These are phyloP conservation scores for Pythium periplocum DNA, from an alignment of 352 stramenopile species.

Conservation along the genomic window DNA sequence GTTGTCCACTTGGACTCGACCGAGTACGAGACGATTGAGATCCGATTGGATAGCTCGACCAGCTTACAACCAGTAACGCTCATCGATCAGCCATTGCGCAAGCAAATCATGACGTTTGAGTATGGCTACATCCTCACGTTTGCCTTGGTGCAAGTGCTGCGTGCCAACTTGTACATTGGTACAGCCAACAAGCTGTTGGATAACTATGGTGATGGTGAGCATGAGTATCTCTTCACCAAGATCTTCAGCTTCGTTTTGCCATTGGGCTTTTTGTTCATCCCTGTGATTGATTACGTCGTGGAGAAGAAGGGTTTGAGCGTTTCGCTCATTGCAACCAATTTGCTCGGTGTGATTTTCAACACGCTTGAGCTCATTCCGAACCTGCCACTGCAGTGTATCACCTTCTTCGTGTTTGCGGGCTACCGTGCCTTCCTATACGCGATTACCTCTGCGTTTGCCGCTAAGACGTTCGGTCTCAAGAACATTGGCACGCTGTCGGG, in stretches of 20 bases:
- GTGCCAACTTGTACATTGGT: conserved; percentile 72
- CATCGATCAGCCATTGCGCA: conserved; percentile 47
- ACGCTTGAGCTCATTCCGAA: conserved; percentile 46
- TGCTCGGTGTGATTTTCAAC: conserved; percentile 58
- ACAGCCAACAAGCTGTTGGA: conserved; percentile 72
- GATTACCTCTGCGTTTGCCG: conserved; percentile 70
- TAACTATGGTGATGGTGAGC: conserved; percentile 59
- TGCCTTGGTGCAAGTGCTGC: conserved; percentile 59
- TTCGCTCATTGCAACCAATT: conserved; percentile 57
- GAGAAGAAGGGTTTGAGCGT: conserved; percentile 48
- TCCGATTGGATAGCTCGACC: conserved; percentile 2
- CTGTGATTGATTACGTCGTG: conserved; percentile 70
- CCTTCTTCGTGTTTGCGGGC: conserved; percentile 65
- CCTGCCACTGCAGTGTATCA: conserved; percentile 48
- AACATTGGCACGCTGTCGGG: conserved; percentile 73
- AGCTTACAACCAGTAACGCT: conserved; percentile 27
- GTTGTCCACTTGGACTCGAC: conserved; percentile 17
- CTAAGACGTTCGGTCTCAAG: conserved; percentile 72
- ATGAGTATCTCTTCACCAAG: conserved; percentile 64
- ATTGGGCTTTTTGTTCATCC: conserved; percentile 71
- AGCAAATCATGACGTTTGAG: conserved; percentile 64
- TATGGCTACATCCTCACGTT: conserved; percentile 62
- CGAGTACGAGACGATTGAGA: conserved; percentile 19
- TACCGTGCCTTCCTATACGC: conserved; percentile 78
- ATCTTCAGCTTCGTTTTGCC: conserved; percentile 73